Conservation (phyloP, 306 rosid species). For the Rubus idaeus region DNA sequence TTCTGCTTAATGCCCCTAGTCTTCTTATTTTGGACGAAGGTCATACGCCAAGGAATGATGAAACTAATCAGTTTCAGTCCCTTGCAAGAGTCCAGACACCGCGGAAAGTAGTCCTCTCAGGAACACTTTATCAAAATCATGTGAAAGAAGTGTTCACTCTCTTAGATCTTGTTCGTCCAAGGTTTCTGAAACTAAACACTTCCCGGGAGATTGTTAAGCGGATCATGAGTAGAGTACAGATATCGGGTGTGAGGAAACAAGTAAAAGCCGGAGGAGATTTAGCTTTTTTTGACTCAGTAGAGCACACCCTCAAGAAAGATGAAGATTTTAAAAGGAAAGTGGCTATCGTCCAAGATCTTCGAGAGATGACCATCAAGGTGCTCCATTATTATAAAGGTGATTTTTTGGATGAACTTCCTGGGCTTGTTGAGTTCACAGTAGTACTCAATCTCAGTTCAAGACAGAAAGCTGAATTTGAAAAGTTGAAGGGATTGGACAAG, state of each 20-base stretch:
- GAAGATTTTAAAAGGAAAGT: slow-evolving; percentile 66
- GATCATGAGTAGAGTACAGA: slow-evolving; percentile 58
- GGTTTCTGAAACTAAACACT: slow-evolving; percentile 57
- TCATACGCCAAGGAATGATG: slow-evolving; percentile 83
- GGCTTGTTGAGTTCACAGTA: slow-evolving; percentile 74
- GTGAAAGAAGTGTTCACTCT: slow-evolving; percentile 85
- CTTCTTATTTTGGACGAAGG: slow-evolving; percentile 90
- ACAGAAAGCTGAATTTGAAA: slow-evolving; percentile 55
- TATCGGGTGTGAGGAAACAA: slow-evolving; percentile 42
- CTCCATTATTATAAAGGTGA: slow-evolving; percentile 91
- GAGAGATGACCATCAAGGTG: slow-evolving; percentile 83
- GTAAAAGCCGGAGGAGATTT: slow-evolving; percentile 37
- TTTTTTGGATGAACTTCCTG: slow-evolving; percentile 90
- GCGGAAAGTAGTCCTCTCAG: slow-evolving; percentile 77
- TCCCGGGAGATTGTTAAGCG: slow-evolving; percentile 64
- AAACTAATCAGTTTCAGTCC: slow-evolving; percentile 71
- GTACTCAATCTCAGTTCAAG: slow-evolving; percentile 55
- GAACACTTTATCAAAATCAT: slow-evolving; percentile 85
- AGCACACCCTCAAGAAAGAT: slow-evolving; percentile 75
- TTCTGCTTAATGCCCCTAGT: slow-evolving; percentile 60
- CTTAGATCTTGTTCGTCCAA: slow-evolving; percentile 76
- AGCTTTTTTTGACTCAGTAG: slow-evolving; percentile 63
- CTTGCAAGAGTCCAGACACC: slow-evolving; percentile 76
- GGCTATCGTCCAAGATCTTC: slow-evolving; percentile 70
- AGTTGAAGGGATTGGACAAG: slow-evolving; percentile 46